Base-by-base conservation (phyloP, 441 rosid species). In the Pelargonium exstipulatum region DNA sequence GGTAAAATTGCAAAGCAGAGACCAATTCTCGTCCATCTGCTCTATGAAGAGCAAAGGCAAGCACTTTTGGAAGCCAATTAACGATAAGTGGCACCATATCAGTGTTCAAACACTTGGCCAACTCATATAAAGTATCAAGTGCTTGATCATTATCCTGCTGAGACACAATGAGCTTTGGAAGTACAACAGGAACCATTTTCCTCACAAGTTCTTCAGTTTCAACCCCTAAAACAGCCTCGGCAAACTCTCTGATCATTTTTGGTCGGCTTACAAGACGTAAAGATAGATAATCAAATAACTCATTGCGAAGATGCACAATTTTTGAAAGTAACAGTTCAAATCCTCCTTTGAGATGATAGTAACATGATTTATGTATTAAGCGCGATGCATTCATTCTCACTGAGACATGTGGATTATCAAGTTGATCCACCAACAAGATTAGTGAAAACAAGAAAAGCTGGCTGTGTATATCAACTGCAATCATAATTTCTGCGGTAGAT, bases 61-160 rank as follows among this genome's bases (percentile, higher is more conserved):
- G 99, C 43, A 95, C 98, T 82, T 90, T 90, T 5, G 99, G 99
- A 29, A 92, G 81, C 96, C 92, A 95, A 80, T 88, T 82, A 73
- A 95, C 95, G 58, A 89, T 80, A 71, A 95, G 82, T 57, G 92
- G 89, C 74, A 85, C 88, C 86, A 86, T 76, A 51, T 88, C 94
- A 73, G 83, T 85, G 76, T 89, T 81, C 70, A 89, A 78, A 75
- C 86, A 87, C 86, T 85, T 88, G 65, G 96, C 91, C 74, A 95
- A 74, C 81, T 90, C 94, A 45, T 77, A 69, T 73, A 95, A 80
- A 74, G 84, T 84, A 74, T 74, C 80, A 74, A 84, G 74, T 67
- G 94, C 96, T 74, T 80, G 82, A 68, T 81, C 81, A 80, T 89
- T 84, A 63, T 86, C 87, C 82, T 79, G 84, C 84, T 86, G 83